Percentiles rank a stretch among this genome's conserved stretches.
These are phyloP conservation scores for Dactylellina sp. DNA, from an alignment of 2,329 filamentous ascomycete genomes.

Conservation along the genomic window DNA sequence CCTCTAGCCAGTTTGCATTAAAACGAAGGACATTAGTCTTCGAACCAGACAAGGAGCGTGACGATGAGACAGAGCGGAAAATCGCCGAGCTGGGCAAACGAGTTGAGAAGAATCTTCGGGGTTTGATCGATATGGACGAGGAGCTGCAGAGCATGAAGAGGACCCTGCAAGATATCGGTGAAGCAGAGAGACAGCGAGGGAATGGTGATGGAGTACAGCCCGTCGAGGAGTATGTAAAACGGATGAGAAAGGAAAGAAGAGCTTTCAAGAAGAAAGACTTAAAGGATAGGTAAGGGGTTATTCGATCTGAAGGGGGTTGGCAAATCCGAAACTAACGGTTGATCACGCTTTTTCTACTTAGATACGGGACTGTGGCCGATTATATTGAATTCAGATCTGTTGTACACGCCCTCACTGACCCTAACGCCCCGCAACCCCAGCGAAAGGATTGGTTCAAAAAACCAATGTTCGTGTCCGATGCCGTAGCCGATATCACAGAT, in stretches of 20 bases:
- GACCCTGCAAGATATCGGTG: conserved; percentile 27
- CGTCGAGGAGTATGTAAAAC: conserved; percentile 30
- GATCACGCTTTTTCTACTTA: conserved; percentile 5
- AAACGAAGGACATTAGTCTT: conserved; percentile 31
- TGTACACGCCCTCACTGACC: conserved; percentile 37
- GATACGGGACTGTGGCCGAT: conserved; percentile 46
- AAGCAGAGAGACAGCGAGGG: conserved; percentile 29
- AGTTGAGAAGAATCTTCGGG: conserved; percentile 49
- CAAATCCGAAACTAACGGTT: not conserved
- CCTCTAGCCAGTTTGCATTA: conserved; percentile 35
- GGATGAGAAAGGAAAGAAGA: conserved; percentile 14
- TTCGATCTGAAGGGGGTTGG: not conserved
- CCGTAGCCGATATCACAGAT: conserved; percentile 34
- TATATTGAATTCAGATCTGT: conserved; percentile 43
- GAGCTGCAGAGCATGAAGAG: conserved; percentile 37
- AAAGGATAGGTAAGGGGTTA: conserved; percentile 40
- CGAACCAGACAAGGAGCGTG: conserved; percentile 29
- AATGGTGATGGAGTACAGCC: conserved; percentile 43
- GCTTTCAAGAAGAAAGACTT: conserved; percentile 39
- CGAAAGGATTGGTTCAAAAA: conserved; percentile 52
- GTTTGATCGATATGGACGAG: conserved; percentile 43
- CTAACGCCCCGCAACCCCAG: conserved; percentile 37
- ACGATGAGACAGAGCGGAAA: conserved; percentile 26
- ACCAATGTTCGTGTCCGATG: conserved; percentile 45
- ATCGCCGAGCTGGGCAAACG: conserved; percentile 43